These are phyloP conservation scores for Candida maesae DNA, from an alignment of 805 yeast genomes.

Conservation along the genomic window DNA sequence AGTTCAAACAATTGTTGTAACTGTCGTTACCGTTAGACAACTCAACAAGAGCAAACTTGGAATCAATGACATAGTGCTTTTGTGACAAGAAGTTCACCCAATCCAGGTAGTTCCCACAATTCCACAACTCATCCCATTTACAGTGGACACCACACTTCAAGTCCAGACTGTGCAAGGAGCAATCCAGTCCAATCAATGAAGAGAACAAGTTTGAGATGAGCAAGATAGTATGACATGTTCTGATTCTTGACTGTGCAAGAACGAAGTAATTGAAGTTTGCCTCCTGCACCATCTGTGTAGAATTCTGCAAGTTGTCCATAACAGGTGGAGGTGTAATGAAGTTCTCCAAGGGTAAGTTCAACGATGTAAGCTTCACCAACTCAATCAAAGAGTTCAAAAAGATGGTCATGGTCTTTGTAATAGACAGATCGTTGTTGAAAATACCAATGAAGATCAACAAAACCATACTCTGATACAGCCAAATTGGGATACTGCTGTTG, in stretches of 20 bases:
- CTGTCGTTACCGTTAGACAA: constrained; percentile 52
- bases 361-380: constrained; percentile 67
- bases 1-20: constrained; percentile 42
- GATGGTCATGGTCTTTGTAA: constrained; percentile 72
- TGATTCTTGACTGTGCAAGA: constrained; percentile 67
- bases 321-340: constrained; percentile 38
- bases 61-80: constrained; percentile 41
- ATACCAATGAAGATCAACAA: constrained; percentile 80
- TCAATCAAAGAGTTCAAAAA: constrained; percentile 80
- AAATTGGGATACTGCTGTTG: constrained; percentile 65
- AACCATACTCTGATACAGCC: constrained; percentile 83
- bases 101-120: constrained; percentile 41
- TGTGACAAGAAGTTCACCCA: constrained; percentile 45
- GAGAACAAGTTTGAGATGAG: constrained; percentile 57
- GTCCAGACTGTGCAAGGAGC: constrained; percentile 42
- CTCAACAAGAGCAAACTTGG: constrained; percentile 52
- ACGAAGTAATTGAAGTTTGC: constrained; percentile 50
- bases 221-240: constrained; percentile 68
- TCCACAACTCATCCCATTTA: constrained; percentile 56
- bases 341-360: constrained; percentile 57
- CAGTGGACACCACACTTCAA: constrained; percentile 66
- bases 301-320: constrained; percentile 30
- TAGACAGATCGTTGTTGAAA: constrained; percentile 62
- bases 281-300: constrained; percentile 28
- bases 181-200: constrained; percentile 41